A percentile compares a stretch with the other conserved stretches of the same genome.
Conservation (phyloP, 176 grass and related monocot species). For the Eragrostis nindensis region DNA sequence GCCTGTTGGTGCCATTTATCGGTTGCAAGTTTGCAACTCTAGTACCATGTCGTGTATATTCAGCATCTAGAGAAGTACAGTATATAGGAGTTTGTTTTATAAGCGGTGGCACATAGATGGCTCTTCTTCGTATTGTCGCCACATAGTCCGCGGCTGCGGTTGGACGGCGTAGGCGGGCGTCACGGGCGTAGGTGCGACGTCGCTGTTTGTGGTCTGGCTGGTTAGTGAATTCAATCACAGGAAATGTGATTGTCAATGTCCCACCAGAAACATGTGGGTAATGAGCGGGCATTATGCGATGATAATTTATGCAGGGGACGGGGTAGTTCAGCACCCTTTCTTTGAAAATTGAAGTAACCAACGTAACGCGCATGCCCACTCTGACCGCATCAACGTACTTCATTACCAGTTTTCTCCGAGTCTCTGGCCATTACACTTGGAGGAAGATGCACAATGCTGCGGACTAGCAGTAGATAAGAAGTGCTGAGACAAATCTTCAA, state of each 20-base stretch:
- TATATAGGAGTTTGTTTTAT: no score
- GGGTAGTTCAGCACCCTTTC: slow-evolving; percentile 13
- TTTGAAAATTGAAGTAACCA: neutral
- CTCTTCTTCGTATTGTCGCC: neutral
- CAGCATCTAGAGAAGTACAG: neutral
- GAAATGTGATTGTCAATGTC: slow-evolving; percentile 23
- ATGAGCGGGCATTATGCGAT: neutral
- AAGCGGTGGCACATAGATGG: no score
- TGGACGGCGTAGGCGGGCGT: slow-evolving; percentile 12
- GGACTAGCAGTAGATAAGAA: neutral
- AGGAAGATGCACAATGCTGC: neutral
- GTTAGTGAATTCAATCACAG: neutral
- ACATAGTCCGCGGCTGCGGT: no score
- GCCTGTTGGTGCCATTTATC: neutral
- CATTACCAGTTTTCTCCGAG: neutral
- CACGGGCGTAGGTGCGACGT: slow-evolving; percentile 25
- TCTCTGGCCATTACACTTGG: neutral
- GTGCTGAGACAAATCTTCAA: neutral
- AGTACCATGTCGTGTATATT: neutral
- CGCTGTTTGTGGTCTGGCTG: slow-evolving; percentile 22
- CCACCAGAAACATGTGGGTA: slow-evolving; percentile 42
- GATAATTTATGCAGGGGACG: neutral
- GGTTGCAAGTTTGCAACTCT: neutral
- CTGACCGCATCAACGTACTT: slow-evolving; percentile 36
- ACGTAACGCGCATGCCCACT: slow-evolving; percentile 26